Evolutionary conservation across 2,329 filamentous ascomycete species (phyloP).

Genomic region (Cladosporium sp.): DNA sequence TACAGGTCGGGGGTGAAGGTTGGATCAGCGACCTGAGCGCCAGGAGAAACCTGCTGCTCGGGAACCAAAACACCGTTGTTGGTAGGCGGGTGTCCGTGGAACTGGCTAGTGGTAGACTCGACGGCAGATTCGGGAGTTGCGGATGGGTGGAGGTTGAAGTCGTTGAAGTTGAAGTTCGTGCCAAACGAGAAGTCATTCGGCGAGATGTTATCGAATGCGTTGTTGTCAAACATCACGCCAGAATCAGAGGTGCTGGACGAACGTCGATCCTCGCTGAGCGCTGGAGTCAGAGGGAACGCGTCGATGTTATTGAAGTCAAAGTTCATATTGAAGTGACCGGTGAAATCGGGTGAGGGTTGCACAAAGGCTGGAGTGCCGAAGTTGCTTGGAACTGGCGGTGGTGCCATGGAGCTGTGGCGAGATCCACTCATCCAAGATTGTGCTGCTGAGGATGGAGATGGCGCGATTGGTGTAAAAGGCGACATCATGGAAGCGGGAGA

Average conservation of each 20-base stretch:
- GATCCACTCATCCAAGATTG: constrained; percentile 31
- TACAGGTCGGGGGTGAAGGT: constrained; percentile 42
- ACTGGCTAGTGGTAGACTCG: constrained; percentile 13
- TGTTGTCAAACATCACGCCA: constrained; percentile 32
- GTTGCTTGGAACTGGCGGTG: constrained; percentile 27
- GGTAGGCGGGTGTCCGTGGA: constrained; percentile 6
- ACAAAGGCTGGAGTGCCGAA: constrained; percentile 27
- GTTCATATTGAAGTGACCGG: constrained; percentile 33
- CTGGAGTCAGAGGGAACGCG: constrained; percentile 30
- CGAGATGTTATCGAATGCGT: constrained; percentile 26
- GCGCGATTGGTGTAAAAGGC: constrained; percentile 32
- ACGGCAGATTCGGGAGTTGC: constrained; percentile 24
- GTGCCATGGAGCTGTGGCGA: constrained; percentile 28
- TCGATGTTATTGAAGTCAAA: constrained; percentile 30
- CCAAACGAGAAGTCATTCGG: constrained; percentile 55
- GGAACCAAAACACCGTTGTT: constrained; percentile 14
- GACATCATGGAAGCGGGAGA: constrained; percentile 52
- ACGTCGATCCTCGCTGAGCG: constrained; percentile 32
- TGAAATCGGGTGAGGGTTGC: constrained; percentile 29
- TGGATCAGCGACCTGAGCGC: constrained; percentile 64
- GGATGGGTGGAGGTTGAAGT: constrained; percentile 34
- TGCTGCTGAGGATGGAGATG: constrained; percentile 36
- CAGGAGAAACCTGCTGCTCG: constrained; percentile 60
- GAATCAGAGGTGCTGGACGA: constrained; percentile 37
- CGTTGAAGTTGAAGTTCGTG: constrained; percentile 57